Base-by-base conservation (phyloP, 768 basidiomycete species). In the Phlebiopsis gigantea region DNA sequence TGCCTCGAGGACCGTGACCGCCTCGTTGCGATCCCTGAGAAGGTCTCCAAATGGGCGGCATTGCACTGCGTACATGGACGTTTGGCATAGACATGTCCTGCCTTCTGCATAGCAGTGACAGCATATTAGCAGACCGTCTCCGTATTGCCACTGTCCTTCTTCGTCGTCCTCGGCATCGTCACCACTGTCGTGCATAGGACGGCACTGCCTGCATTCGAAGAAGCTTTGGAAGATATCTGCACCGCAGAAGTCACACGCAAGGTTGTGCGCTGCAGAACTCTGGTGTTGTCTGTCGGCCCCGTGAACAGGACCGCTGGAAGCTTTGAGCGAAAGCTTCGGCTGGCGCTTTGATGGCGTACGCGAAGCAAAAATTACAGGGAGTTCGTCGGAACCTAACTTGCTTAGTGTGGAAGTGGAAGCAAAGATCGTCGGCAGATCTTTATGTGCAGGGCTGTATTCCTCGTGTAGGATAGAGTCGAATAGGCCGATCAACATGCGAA, bases 141-240 rank as follows among this genome's bases (percentile, higher is more conserved):
- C 78, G 28, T 57, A n/a, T 19, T 15, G 31, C 8, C 29, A 22
- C 21, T 53, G 6, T 7, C 17, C 12, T 39, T 54, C 57, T 10
- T 64, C 62, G 17, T 57, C 63, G 5, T 59, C 56, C 9, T 51
- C 53, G 50, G 26, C 21, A 43, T 31, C 45, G 9, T 24, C 30
- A 15, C 48, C 45, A 39, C 17, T 46, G 30, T 53, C 14, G 39
- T 26, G 24, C 24, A 25, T 24, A 42, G 55, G 14, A 15, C 44
- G 21, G 54, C 88, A 88, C 0, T 61, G 57, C 1, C 66, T 64
- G 65, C 90, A 93, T 66, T 88, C 84, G 60, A 93, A 88, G 66
- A 84, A 91, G 58, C 85, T 84, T 61, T 90, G 84, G 61, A 92
- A 93, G 57, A 93, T 80, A 63, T 93, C 91, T 2, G 80, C 81